phyloP scores from a whole-genome alignment of 140 eudicot genomes.

The Bidens hawaiensis region DNA sequence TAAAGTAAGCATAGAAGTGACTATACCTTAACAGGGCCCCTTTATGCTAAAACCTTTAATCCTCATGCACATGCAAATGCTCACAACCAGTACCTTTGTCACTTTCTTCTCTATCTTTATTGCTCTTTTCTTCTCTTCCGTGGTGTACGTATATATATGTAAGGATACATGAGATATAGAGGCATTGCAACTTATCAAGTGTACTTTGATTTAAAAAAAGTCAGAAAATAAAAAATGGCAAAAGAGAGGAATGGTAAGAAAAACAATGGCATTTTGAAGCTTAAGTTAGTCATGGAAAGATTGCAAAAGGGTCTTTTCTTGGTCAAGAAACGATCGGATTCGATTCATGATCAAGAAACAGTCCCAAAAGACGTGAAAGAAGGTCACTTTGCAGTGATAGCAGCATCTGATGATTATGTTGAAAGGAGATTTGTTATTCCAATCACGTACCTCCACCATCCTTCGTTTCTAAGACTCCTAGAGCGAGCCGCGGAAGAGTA shows the following conservation, averaged over 20 bases:
- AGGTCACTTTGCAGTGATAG: conserved; percentile 80
- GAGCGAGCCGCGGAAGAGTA: conserved; percentile 78
- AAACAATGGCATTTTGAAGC: conserved; percentile 40
- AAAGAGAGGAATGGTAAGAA: conserved; percentile 25
- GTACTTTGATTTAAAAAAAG: not conserved
- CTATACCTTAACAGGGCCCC: conserved; percentile 25
- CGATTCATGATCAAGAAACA: conserved; percentile 3
- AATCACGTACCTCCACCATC: conserved; percentile 40
- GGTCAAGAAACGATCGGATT: conserved; percentile 24
- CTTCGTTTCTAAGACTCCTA: conserved; percentile 48
- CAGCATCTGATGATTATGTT: conserved; percentile 49
- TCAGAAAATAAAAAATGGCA: conserved; percentile 13
- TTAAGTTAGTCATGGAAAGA: conserved; percentile 38
- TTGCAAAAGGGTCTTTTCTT: conserved; percentile 53
- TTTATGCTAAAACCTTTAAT: not conserved
- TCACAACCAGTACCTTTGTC: not conserved
- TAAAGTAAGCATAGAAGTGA: conserved; percentile 27
- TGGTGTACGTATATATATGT: conserved; percentile 25
- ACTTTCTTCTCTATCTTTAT: not conserved
- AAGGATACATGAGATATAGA: not conserved
- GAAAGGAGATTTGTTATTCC: conserved; percentile 55
- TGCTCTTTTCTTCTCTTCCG: not conserved
- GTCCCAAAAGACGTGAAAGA: conserved; percentile 73
- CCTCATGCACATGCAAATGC: conserved; percentile 35
- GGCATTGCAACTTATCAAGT: conserved; percentile 8